These are phyloP conservation scores for maize (Zea mays) DNA, from an alignment of 176 grass and related monocot genomes.

Conservation along the genomic window DNA sequence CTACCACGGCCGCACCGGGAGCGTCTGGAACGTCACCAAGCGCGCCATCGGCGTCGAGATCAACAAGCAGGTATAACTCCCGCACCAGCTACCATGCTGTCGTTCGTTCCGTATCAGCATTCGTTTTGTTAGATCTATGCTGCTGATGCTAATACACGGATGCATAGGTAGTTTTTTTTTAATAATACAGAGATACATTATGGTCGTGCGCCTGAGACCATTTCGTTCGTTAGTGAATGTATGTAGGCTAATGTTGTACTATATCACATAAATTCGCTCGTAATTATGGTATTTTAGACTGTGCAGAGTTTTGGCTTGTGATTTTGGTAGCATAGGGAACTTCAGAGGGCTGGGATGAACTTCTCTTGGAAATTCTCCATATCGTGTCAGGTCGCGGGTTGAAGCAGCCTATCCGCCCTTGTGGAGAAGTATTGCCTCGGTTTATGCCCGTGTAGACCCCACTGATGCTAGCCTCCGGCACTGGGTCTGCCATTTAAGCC, in stretches of 20 bases:
- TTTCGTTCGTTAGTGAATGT: neutral
- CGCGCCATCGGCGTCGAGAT: conserved; percentile 92
- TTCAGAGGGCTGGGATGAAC: neutral
- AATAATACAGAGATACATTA: neutral
- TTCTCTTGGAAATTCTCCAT: neutral
- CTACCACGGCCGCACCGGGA: too few species aligned
- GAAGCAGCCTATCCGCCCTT: too few species aligned
- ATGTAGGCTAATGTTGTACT: neutral
- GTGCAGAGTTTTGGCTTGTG: neutral
- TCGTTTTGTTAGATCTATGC: conserved; percentile 22
- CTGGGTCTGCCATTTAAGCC: too few species aligned
- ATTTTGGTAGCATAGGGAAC: too few species aligned
- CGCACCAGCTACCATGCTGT: too few species aligned
- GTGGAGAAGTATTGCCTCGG: too few species aligned
- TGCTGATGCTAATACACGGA: neutral
- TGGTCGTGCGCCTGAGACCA: neutral
- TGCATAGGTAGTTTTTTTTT: too few species aligned
- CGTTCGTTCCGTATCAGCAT: neutral
- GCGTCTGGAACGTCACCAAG: too few species aligned
- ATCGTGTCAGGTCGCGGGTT: too few species aligned
- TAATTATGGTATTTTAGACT: neutral
- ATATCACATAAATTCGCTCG: too few species aligned
- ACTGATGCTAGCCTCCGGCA: too few species aligned
- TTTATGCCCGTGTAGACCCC: too few species aligned
- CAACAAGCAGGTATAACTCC: conserved; percentile 79